Evolutionary conservation across 225 moss, liverwort and hornwort species (phyloP).

Genomic region (Pseudisothecium myosuroides): DNA sequence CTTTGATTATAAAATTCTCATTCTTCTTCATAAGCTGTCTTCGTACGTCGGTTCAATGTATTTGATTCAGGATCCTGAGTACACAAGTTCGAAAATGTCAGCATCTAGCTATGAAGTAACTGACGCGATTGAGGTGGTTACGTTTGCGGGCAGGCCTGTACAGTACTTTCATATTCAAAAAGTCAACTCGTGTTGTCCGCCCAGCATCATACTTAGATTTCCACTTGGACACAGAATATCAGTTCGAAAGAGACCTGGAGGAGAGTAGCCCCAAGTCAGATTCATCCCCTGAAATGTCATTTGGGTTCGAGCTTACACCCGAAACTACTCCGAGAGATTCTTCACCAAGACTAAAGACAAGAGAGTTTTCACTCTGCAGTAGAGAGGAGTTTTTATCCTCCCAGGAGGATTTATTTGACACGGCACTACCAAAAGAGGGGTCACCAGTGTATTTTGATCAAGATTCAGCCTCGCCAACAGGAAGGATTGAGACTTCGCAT

Average conservation of each 20-base stretch:
- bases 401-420: neutral
- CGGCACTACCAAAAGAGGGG: neutral
- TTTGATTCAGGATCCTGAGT: neutral
- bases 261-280: neutral
- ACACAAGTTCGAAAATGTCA: neutral
- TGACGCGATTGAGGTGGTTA: neutral
- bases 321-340: neutral
- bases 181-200: slow-evolving; percentile 7
- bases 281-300: neutral
- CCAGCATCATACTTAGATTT: neutral
- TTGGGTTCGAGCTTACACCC: neutral
- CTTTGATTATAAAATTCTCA: neutral
- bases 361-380: neutral
- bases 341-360: neutral
- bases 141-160: slow-evolving; percentile 51
- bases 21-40: neutral
- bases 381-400: neutral
- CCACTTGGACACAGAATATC: neutral
- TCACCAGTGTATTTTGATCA: neutral
- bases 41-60: neutral
- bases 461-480: neutral
- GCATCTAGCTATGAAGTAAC: neutral
- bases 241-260: neutral
- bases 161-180: slow-evolving; percentile 87
- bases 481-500: neutral